Evolutionary conservation across 495 filamentous ascomycete species (phyloP), one percentile per base, ranked within the genome.

Genomic region (Talaromyces stipitatus): DNA sequence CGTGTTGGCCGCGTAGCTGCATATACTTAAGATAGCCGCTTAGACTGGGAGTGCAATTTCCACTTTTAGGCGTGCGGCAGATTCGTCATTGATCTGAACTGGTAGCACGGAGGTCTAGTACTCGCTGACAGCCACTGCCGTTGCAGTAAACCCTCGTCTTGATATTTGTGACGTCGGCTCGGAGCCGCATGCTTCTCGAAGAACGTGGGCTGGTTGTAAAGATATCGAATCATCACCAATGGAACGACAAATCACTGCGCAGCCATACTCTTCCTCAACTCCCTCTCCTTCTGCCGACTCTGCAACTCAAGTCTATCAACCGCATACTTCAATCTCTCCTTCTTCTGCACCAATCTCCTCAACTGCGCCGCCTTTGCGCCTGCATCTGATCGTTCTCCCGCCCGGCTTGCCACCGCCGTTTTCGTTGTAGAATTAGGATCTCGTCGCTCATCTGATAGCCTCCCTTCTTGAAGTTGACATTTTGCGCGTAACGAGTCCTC

Each of bases 181-280:
- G n/a, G n/a, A n/a, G n/a, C n/a, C n/a, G n/a, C n/a, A n/a, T n/a
- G n/a, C n/a, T n/a, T n/a, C n/a, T n/a, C n/a, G n/a, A n/a, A n/a
- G n/a, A n/a, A n/a, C n/a, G n/a, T n/a, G n/a, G n/a, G n/a, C n/a
- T n/a, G n/a, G n/a, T n/a, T n/a, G n/a, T n/a, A n/a, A n/a, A n/a
- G n/a, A n/a, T n/a, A n/a, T n/a, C n/a, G 11, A 47, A 16, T 50
- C 43, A 11, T 32, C 71, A 46, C 22, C 20, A 38, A 23, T 12
- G 6, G 22, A 36, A 18, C 63, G 75, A 58, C 72, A 62, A 22
- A 52, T 57, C 64, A 77, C 60, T 73, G 63, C 36, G 75, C 72
- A 52, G 76, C 86, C 83, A 91, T 86, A 66, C 87, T 91, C 85
- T 86, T 90, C 70, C 88, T 80, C 73, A 92, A 68, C 67, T 91